Percentiles rank a stretch among this genome's conserved stretches.
These are phyloP conservation scores for Suillus discolor DNA, from an alignment of 768 basidiomycete species.

Conservation along the genomic window DNA sequence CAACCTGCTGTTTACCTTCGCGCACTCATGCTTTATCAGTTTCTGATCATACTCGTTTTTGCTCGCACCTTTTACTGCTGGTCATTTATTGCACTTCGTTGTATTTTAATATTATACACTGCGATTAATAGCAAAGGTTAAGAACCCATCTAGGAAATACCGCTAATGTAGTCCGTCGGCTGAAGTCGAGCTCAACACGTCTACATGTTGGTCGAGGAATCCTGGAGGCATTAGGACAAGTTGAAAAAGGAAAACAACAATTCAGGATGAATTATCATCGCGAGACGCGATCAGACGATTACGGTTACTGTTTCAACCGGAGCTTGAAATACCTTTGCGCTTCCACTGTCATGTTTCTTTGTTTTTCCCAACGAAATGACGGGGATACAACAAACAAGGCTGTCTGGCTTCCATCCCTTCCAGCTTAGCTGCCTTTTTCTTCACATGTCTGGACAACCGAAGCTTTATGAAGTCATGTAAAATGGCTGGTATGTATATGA, in stretches of 20 bases:
- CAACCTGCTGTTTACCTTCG: too few species aligned
- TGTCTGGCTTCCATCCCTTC: background rate
- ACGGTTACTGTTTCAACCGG: slow-evolving; percentile 14
- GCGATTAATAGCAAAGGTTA: too few species aligned
- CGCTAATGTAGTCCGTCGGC: background rate
- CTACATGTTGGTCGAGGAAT: background rate
- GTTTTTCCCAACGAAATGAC: background rate
- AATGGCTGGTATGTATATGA: background rate
- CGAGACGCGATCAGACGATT: background rate
- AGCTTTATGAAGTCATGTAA: background rate
- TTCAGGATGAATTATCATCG: background rate
- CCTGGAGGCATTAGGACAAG: background rate
- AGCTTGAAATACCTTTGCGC: background rate
- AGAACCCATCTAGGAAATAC: background rate
- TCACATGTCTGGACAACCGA: background rate
- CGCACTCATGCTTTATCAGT: too few species aligned
- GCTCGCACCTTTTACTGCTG: too few species aligned
- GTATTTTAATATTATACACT: too few species aligned
- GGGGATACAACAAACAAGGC: background rate
- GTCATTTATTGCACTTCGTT: too few species aligned
- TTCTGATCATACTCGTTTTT: too few species aligned
- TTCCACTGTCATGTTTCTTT: background rate
- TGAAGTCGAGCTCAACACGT: background rate
- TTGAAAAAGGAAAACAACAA: background rate
- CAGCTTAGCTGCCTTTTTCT: background rate